These are phyloP conservation scores for Populus trichocarpa DNA, from an alignment of 441 rosid genomes.

Conservation along the genomic window DNA sequence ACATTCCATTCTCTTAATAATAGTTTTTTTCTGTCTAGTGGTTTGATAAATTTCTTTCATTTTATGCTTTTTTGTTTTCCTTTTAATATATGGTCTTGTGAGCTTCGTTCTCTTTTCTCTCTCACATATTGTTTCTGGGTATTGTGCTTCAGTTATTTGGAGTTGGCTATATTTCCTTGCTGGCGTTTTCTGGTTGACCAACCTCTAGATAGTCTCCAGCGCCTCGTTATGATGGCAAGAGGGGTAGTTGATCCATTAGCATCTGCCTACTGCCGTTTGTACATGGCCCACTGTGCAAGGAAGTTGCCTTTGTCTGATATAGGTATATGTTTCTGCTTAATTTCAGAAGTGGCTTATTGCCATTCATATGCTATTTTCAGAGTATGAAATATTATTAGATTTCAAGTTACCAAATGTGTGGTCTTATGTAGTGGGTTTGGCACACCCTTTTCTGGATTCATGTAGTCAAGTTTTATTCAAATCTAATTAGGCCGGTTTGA, in stretches of 20 bases:
- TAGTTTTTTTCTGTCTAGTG: neutral
- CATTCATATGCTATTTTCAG: neutral
- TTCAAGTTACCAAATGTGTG: neutral
- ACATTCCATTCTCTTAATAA: neutral
- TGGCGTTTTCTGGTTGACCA: constrained; percentile 69
- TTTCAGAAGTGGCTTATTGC: neutral
- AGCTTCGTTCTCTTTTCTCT: constrained; percentile 7
- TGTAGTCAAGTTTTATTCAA: neutral
- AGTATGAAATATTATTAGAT: constrained; percentile 1
- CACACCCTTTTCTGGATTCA: neutral
- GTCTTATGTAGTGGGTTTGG: neutral
- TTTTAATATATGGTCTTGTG: neutral
- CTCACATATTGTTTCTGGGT: constrained; percentile 8
- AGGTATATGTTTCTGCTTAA: constrained; percentile 37
- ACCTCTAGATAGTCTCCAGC: constrained; percentile 54
- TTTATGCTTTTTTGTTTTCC: neutral
- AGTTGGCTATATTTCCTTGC: constrained; percentile 83
- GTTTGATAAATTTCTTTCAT: neutral
- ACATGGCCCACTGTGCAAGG: constrained; percentile 70
- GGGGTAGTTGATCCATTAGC: constrained; percentile 89
- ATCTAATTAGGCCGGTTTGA: neutral
- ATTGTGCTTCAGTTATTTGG: constrained; percentile 65
- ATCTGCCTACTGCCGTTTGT: constrained; percentile 76
- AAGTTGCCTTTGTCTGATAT: constrained; percentile 50
- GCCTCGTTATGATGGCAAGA: constrained; percentile 76